These are phyloP conservation scores for Alternaria rosae DNA, from an alignment of 2,329 filamentous ascomycete genomes.

Conservation along the genomic window DNA sequence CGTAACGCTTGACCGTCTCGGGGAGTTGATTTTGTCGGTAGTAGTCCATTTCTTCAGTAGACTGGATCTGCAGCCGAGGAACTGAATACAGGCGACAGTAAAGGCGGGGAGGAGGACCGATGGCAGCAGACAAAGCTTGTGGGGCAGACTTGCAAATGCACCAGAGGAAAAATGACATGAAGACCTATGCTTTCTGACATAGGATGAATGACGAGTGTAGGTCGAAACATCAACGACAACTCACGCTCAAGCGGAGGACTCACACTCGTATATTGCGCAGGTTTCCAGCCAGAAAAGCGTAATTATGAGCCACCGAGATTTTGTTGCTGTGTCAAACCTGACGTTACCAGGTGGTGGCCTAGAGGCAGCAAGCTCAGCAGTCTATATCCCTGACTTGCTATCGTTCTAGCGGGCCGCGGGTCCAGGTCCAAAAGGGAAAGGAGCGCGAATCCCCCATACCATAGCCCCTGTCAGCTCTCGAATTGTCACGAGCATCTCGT, in stretches of 20 bases:
- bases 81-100: not conserved
- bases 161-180: not conserved
- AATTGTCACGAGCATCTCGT: not conserved
- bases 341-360: not conserved
- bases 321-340: not conserved
- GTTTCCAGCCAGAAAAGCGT: not conserved
- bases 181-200: not conserved
- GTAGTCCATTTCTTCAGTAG: conserved; percentile 17
- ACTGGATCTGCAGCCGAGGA: not conserved
- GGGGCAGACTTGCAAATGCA: not conserved
- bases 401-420: not conserved
- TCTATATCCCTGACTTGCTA: not conserved
- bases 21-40: conserved; percentile 25
- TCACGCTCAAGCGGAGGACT: not conserved
- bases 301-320: not conserved
- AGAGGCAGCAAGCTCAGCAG: not conserved
- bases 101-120: not conserved
- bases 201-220: not conserved
- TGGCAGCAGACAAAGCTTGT: not conserved
- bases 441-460: not conserved
- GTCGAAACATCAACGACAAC: not conserved
- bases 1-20: conserved; percentile 26
- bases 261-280: not conserved
- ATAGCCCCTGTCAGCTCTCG: not conserved
- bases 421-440: not conserved